phyloP scores from a whole-genome alignment of 306 rosid species.

The Begonia fuchsioides region DNA sequence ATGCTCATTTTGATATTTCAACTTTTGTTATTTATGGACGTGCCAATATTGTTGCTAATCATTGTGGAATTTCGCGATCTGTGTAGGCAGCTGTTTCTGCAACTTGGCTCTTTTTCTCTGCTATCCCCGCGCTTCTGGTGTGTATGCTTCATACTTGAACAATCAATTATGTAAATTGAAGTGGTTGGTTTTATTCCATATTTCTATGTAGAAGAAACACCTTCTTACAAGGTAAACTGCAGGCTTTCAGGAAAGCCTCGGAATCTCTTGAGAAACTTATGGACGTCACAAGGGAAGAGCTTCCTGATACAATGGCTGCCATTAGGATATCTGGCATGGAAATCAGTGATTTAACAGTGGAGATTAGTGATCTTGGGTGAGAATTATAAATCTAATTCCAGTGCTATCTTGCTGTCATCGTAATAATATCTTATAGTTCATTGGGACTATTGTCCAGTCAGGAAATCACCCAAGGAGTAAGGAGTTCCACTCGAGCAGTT shows the following conservation, averaged over 20 bases:
- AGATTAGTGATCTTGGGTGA: constrained; percentile 77
- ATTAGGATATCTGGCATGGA: constrained; percentile 91
- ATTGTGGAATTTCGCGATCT: neutral
- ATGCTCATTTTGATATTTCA: neutral
- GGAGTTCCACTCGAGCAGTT: constrained; percentile 71
- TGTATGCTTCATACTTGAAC: constrained; percentile 10
- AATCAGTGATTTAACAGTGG: constrained; percentile 75
- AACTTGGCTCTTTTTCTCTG: constrained; percentile 77
- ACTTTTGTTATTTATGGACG: neutral
- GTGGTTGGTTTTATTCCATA: neutral
- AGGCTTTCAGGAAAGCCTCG: constrained; percentile 91
- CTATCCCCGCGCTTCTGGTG: constrained; percentile 86
- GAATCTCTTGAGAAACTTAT: constrained; percentile 80
- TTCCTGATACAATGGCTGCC: constrained; percentile 84
- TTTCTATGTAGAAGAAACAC: neutral
- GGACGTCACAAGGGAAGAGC: constrained; percentile 82
- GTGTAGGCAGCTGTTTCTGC: constrained; percentile 63
- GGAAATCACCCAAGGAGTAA: constrained; percentile 73
- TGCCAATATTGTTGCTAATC: neutral
- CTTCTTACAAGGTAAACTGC: neutral
- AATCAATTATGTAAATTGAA: neutral
- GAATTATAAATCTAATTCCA: constrained; percentile 2
- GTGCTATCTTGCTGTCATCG: neutral
- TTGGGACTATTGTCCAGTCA: constrained; percentile 39
- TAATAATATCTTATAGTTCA: neutral